These are phyloP conservation scores for Solanum hybrid DNA, from an alignment of 305 asterid genomes.

Conservation along the genomic window DNA sequence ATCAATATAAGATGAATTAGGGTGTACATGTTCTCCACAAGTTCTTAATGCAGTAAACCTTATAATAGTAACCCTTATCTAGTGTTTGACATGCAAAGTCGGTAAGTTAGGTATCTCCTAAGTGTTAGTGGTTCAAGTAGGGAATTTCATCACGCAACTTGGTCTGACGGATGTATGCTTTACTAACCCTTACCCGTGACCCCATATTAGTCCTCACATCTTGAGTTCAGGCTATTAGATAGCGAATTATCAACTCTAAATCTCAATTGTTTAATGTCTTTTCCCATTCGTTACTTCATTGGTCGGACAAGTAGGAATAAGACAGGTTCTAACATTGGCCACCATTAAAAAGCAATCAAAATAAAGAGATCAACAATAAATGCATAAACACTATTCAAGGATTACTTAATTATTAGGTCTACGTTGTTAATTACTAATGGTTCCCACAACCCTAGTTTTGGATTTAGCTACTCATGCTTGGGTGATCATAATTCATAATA, in stretches of 20 bases:
- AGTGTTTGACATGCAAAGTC: not conserved
- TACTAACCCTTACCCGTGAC: not conserved
- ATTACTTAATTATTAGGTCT: not conserved
- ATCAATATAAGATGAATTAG: not conserved
- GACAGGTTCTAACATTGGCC: not conserved
- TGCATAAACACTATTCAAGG: not conserved
- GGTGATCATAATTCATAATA: not conserved
- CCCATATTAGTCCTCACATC: not conserved
- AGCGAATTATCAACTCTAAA: not conserved
- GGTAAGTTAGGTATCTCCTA: not conserved
- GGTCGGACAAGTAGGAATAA: not conserved
- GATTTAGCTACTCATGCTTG: not conserved
- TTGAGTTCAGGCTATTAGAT: not conserved
- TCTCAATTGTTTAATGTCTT: not conserved
- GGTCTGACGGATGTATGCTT: not conserved
- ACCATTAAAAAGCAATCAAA: not conserved
- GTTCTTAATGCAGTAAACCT: not conserved
- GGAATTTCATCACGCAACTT: not conserved
- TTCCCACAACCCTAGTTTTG: not conserved
- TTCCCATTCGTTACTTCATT: not conserved
- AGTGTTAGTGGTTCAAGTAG: not conserved
- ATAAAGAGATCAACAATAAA: not conserved
- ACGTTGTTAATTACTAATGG: not conserved
- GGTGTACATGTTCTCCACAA: not conserved
- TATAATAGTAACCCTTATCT: not conserved